Evolutionary conservation across 495 filamentous ascomycete genomes (phyloP).

Genomic region (Aspergillus avenaceus): DNA sequence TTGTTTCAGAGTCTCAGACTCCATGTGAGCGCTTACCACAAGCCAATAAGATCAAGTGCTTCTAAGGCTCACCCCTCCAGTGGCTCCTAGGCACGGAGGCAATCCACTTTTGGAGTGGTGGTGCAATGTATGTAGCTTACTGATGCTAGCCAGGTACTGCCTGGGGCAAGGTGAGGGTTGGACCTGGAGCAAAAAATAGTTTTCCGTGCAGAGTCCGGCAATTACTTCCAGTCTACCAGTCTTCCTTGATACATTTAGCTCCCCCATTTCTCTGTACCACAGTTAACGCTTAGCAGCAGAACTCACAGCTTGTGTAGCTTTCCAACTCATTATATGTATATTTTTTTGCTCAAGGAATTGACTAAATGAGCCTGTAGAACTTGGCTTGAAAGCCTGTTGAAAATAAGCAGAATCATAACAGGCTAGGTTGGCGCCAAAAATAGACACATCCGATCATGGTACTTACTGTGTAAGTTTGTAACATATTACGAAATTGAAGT

Average conservation of each 20-base stretch:
- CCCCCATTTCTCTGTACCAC: not conserved
- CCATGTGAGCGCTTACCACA: constrained; percentile 18
- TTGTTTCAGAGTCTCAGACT: constrained; percentile 25
- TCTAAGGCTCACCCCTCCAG: not conserved
- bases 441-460: too few relatives aligned
- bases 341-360: not conserved
- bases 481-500: not conserved
- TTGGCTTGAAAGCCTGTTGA: not conserved
- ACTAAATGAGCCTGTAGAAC: not conserved
- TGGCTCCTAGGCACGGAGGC: not conserved
- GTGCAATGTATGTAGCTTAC: not conserved
- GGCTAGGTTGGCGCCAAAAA: constrained; percentile 2
- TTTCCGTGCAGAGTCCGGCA: not conserved
- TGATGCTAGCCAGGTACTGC: not conserved
- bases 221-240: not conserved
- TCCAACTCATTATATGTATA: not conserved
- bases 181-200: not conserved
- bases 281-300: not conserved
- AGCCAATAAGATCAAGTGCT: constrained; percentile 4
- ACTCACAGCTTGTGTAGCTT: not conserved
- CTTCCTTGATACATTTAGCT: not conserved
- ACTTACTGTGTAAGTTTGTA: not conserved
- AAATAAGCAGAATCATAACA: not conserved
- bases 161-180: not conserved
- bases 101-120: not conserved